Percentiles rank a stretch among this genome's conserved stretches.
phyloP scores from a whole-genome alignment of 2,329 filamentous ascomycete genomes.

The Xylaria arbuscula region DNA sequence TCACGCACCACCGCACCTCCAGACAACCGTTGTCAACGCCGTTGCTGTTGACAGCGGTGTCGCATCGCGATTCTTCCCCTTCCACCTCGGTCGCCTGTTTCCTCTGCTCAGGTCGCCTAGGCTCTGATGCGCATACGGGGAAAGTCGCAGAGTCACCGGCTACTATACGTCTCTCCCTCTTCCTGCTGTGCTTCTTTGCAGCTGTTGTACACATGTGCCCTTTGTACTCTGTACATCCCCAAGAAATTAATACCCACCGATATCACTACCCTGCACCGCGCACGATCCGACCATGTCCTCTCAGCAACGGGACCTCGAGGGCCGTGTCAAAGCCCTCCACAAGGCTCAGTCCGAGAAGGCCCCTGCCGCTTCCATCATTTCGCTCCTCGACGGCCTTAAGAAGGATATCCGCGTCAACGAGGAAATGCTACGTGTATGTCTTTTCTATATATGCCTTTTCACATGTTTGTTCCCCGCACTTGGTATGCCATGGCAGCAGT shows the following conservation, averaged over 20 bases:
- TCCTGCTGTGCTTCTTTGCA: neutral
- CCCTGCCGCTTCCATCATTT: conserved; percentile 75
- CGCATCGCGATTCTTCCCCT: neutral
- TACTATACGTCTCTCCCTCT: neutral
- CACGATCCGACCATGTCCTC: conserved; percentile 60
- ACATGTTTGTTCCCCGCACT: neutral
- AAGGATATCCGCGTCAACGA: conserved; percentile 86
- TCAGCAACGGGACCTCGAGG: conserved; percentile 82
- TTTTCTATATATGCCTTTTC: conserved; percentile 4
- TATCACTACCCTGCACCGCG: neutral
- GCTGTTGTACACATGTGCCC: neutral
- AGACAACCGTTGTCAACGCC: neutral
- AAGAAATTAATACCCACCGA: neutral
- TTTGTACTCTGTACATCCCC: neutral
- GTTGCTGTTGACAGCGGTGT: neutral
- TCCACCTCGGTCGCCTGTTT: neutral
- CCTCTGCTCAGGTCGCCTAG: neutral
- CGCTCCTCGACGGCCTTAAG: conserved; percentile 81
- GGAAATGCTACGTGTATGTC: conserved; percentile 71
- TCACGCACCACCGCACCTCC: neutral
- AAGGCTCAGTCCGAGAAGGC: conserved; percentile 83
- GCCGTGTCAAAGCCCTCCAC: conserved; percentile 79
- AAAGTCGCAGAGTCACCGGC: neutral
- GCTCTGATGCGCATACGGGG: neutral
- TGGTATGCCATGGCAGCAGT: neutral